These are phyloP conservation scores for Cladosporium sp. DNA, from an alignment of 2,329 filamentous ascomycete genomes.

Conservation along the genomic window DNA sequence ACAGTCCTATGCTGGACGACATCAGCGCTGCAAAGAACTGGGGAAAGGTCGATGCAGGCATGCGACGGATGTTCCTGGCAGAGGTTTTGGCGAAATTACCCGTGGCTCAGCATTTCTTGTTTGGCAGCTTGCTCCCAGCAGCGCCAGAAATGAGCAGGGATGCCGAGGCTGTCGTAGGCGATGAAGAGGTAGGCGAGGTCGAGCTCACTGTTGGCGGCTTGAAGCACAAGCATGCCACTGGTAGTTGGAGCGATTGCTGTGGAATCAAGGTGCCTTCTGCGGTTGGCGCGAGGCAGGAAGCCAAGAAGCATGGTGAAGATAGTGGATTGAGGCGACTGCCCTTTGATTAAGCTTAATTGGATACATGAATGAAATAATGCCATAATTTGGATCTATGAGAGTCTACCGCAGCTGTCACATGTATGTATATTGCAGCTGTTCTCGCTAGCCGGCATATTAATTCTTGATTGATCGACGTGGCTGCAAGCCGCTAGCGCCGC, in stretches of 20 bases:
- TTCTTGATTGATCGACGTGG: constrained; percentile 4
- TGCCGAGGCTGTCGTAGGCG: constrained; percentile 48
- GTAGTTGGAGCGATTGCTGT: constrained; percentile 89
- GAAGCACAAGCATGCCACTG: constrained; percentile 55
- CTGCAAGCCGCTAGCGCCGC: constrained; percentile 9
- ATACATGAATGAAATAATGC: neutral
- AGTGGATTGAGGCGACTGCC: constrained; percentile 68
- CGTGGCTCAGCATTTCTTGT: constrained; percentile 98
- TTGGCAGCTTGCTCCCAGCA: constrained; percentile 79
- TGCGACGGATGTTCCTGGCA: constrained; percentile 93
- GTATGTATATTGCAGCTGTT: too few relatives aligned
- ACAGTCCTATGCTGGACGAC: constrained; percentile 96
- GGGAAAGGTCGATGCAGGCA: constrained; percentile 88
- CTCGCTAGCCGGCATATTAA: too few relatives aligned
- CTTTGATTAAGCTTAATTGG: constrained; percentile 58
- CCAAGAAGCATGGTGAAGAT: constrained; percentile 67
- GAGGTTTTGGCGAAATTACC: constrained; percentile 91
- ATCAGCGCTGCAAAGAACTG: constrained; percentile 87
- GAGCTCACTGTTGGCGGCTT: constrained; percentile 62
- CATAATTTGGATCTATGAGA: neutral
- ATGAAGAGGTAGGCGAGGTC: constrained; percentile 51
- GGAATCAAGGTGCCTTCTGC: constrained; percentile 96
- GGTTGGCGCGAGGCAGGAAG: constrained; percentile 83
- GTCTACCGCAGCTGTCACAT: neutral
- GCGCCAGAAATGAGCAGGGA: constrained; percentile 74